Base-by-base conservation (phyloP, 352 stramenopile species). In the Phytophthora ramorum region DNA sequence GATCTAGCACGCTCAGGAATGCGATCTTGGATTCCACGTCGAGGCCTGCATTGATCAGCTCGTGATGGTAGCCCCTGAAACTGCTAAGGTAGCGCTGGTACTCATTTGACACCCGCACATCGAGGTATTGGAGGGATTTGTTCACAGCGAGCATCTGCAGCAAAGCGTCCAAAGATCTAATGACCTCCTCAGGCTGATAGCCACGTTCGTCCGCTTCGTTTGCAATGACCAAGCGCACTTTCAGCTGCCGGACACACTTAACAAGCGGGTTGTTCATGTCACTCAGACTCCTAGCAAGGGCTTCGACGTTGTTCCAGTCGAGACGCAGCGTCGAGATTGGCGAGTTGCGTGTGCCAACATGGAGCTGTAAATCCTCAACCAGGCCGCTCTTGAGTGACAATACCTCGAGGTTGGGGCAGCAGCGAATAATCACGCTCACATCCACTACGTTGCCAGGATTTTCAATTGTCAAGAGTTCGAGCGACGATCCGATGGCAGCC, bases 61-160 rank as follows among this genome's bases (percentile, higher is more conserved):
- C 59, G 32, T 62, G 49, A 24, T 61, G 59, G 43, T 67, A 24
- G 40, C 41, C 37, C 7, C 34, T 28, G 32, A 67, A 67, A 16
- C 28, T 47, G 13, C 22, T 9, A 12, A 67, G 44, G 14, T 62
- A 61, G 10, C 45, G 17, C 14, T 47, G 17, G 17, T 67, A 49
- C 30, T 60, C 49, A 1, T 26, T 17, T n/a, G 59, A 53, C 40
- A 53, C 50, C 38, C 24, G 28, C 22, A 67, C 30, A 38, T 61
- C 49, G n/a, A 67, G 59, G 26, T 61, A 62, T 30, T 53, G 20
- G 2, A 67, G 32, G 12, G 38, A 34, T 20, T 55, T 60, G 41
- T 67, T 67, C 28, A 58, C 59, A 16, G 34, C n/a, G 9, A 67
- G 59, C 59, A 67, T 61, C 30, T 35, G 22, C 12, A 67, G 32